phyloP scores from a whole-genome alignment of 2,329 filamentous ascomycete genomes.

The Botrytis cinerea region DNA sequence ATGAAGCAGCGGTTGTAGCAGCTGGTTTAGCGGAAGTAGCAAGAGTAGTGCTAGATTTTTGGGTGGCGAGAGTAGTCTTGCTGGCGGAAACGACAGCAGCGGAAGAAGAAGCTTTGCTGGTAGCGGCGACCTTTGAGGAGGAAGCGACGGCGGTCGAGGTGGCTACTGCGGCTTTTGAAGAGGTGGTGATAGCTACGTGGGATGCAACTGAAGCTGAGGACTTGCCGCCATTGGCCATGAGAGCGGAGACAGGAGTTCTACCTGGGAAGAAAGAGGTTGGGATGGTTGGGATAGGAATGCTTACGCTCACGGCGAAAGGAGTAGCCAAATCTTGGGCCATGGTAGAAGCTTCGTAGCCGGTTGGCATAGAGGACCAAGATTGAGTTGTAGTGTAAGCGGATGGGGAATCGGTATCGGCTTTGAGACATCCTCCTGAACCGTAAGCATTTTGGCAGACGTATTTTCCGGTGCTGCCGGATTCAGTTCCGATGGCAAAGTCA shows the following conservation, averaged over 20 bases:
- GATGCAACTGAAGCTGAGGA: not conserved
- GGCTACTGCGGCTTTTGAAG: not conserved
- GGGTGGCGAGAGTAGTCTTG: not conserved
- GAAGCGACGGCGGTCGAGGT: conserved; percentile 1
- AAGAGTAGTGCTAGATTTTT: not conserved
- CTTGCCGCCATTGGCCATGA: conserved; percentile 11
- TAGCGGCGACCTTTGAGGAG: not conserved
- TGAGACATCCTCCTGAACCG: conserved; percentile 48
- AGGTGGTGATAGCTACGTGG: not conserved
- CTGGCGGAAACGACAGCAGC: not conserved
- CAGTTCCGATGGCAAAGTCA: conserved; percentile 56
- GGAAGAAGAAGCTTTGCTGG: not conserved
- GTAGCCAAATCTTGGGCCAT: conserved; percentile 31
- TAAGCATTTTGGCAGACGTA: conserved; percentile 54
- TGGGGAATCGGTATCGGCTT: conserved; percentile 12
- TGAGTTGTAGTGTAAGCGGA: conserved; percentile 23
- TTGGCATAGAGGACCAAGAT: conserved; percentile 27
- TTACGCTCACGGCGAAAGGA: conserved; percentile 29
- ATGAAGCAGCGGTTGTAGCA: not conserved
- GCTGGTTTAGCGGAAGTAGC: not conserved
- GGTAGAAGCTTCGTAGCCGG: conserved; percentile 23
- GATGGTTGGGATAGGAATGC: conserved; percentile 35
- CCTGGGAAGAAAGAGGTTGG: conserved; percentile 37
- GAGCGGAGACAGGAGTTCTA: conserved; percentile 26
- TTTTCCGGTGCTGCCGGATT: conserved; percentile 45